Evolutionary conservation across 768 basidiomycete genomes (phyloP), one percentile per base, ranked within the genome.

Genomic region (Nidularia sp.): DNA sequence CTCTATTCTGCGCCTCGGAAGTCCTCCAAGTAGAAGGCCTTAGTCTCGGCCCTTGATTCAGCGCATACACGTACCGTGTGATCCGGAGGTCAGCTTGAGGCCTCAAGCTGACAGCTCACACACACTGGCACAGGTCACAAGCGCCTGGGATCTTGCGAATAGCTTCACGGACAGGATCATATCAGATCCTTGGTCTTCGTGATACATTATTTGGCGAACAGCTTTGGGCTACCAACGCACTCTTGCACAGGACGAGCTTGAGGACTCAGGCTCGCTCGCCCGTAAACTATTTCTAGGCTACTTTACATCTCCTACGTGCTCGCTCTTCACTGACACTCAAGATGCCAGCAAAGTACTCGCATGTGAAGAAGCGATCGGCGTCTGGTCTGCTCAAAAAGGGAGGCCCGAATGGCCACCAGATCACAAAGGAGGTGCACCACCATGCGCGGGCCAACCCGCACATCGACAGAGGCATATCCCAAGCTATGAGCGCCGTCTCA

Each of bases 291-390:
- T 18, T 18, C 18, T 18, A 18, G 18, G 18, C 18, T 18, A 18
- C 45, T 48, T 25, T 48, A 15, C 12, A 25, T 10, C 10, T 12
- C 47, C 47, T 18, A 12, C 47, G 33, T 15, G 36, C 36, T 15
- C 15, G 36, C 36, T 39, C 2, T 39, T 39, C 15, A 39, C 36
- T 39, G 36, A 39, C 36, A 39, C 15, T 9, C 36, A 15, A 50
- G 2, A 87, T 87, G 85, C 83, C 85, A 13, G 78, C 84, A 34
- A 86, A 86, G 61, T 86, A 86, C 67, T 86, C 85, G 25, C 85
- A 87, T 67, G 80, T 84, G n/a, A 86, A 85, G 72, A 86, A 85
- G 62, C 69, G 82, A 45, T 70, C 80, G 5, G 72, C 74, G 0
- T 70, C 75, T 5, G 75, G 79, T 12, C 62, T 74, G 10, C 70